Evolutionary conservation across 1,139 yeast genomes (phyloP).

Genomic region (Kurtzmaniella quercitrusa): DNA sequence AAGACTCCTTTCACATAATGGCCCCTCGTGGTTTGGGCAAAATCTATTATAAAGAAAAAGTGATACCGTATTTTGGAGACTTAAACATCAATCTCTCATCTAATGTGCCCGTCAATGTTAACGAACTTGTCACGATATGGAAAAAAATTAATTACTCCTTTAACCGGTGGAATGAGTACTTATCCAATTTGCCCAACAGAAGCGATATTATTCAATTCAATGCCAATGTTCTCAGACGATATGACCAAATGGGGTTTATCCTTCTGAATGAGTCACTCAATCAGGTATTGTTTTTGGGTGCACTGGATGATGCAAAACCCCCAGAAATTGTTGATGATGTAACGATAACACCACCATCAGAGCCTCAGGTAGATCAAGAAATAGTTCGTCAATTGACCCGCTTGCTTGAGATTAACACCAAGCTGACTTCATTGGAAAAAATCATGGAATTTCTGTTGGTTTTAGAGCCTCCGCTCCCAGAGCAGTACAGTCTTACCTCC

Average conservation of each 20-base stretch:
- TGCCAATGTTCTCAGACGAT: conserved; percentile 39
- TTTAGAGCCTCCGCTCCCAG: conserved; percentile 40
- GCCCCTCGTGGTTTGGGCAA: conserved; percentile 90
- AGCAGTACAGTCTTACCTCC: conserved; percentile 21
- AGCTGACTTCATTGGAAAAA: conserved; percentile 34
- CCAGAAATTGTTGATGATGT: conserved; percentile 5
- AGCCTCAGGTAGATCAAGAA: conserved; percentile 11
- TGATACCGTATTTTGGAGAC: conserved; percentile 91
- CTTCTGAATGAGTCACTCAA: conserved; percentile 45
- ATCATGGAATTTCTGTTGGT: conserved; percentile 36
- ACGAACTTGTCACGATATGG: conserved; percentile 62
- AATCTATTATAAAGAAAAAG: conserved; percentile 69
- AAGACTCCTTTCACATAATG: conserved; percentile 63
- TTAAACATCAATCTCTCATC: conserved; percentile 32
- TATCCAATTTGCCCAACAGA: conserved; percentile 36
- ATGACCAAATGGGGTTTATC: conserved; percentile 44
- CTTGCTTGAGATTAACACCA: conserved; percentile 37
- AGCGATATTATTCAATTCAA: conserved; percentile 39
- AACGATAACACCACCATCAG: conserved; percentile 6
- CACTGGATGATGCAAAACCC: conserved; percentile 24
- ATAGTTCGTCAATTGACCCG: conserved; percentile 24
- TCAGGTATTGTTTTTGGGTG: conserved; percentile 41
- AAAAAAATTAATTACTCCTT: conserved; percentile 71
- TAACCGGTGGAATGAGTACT: conserved; percentile 75
- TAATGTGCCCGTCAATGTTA: conserved; percentile 30